Conservation (phyloP, 73 alveolate species). For the Paramecium sonneborni region DNA sequence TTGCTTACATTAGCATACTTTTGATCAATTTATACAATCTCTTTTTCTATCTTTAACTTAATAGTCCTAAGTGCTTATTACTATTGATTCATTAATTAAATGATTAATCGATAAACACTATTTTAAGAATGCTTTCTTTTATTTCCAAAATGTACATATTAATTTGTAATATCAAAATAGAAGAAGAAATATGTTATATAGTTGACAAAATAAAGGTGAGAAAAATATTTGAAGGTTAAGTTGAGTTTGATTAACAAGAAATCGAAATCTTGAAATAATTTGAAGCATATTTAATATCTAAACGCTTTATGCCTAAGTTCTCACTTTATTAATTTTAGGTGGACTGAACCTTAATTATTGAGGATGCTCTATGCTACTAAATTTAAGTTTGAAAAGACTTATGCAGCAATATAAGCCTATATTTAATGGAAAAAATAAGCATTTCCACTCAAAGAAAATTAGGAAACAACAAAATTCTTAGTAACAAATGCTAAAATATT, state of each 20-base stretch:
- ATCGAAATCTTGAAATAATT: background rate
- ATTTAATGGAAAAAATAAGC: background rate
- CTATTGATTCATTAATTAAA: background rate
- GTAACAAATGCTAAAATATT: background rate
- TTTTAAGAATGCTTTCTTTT: constrained; percentile 30
- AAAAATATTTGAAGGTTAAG: constrained; percentile 44
- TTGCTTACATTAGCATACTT: background rate
- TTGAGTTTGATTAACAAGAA: constrained; percentile 19
- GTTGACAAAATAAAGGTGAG: constrained; percentile 7
- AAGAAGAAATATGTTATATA: background rate
- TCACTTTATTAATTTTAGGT: background rate
- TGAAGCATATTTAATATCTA: background rate
- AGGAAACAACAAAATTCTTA: background rate
- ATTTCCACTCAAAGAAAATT: background rate
- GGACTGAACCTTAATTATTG: constrained; percentile 33
- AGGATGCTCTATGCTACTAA: constrained; percentile 54
- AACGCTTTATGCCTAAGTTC: constrained; percentile 7
- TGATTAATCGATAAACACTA: background rate
- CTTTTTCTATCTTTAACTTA: background rate
- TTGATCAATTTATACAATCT: background rate
- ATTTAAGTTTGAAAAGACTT: constrained; percentile 19
- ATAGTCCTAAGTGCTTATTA: background rate
- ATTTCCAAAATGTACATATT: constrained; percentile 4
- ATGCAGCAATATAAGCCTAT: background rate
- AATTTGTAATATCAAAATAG: background rate